phyloP scores from a whole-genome alignment of 176 grass and related monocot species.

The Melocanna baccifera region DNA sequence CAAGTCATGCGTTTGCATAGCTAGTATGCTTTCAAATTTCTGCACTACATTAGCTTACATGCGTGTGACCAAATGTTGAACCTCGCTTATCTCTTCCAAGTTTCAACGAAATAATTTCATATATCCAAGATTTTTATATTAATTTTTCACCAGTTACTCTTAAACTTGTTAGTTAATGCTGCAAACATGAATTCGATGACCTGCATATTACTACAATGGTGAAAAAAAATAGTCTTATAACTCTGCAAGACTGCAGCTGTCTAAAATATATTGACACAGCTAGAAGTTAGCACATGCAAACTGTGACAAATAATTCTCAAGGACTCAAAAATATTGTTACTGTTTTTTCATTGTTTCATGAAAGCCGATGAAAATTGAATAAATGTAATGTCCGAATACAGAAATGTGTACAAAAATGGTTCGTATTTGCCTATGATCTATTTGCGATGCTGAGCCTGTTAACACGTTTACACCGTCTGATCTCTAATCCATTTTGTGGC shows the following conservation, averaged over 20 bases:
- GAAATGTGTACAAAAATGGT: conserved; percentile 20
- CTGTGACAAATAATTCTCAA: not conserved
- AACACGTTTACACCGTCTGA: conserved; percentile 30
- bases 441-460: conserved; percentile 1
- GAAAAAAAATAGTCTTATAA: not conserved
- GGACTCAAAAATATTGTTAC: not conserved
- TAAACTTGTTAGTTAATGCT: not conserved
- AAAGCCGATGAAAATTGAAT: conserved; percentile 22
- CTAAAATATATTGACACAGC: not conserved
- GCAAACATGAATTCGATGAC: not conserved
- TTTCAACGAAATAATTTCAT: conserved; percentile 12
- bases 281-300: not conserved
- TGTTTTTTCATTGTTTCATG: conserved; percentile 5
- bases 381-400: conserved; percentile 36
- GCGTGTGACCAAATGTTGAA: not conserved
- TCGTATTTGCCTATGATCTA: conserved; percentile 41
- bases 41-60: not conserved
- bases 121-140: not conserved
- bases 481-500: conserved; percentile 96
- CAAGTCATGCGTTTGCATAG: not conserved
- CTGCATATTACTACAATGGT: no score
- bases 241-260: not conserved
- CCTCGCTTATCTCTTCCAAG: not conserved
- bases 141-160: not conserved
- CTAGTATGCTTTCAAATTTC: not conserved